Conservation (phyloP, 495 filamentous ascomycete species). For the Xylaria acuta region DNA sequence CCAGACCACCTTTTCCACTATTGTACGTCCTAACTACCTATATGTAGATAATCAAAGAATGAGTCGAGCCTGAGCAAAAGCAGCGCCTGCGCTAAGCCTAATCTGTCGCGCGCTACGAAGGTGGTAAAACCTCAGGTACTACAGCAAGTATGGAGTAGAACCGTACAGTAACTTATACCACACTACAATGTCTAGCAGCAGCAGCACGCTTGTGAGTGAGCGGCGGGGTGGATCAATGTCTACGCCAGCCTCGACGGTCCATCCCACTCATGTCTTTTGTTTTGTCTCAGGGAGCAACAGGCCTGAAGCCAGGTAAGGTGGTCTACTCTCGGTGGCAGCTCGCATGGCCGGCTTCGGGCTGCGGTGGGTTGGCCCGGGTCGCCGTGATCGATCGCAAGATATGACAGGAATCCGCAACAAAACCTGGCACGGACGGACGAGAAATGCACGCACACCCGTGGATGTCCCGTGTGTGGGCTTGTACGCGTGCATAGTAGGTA, state of each 20-base stretch:
- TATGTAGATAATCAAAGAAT: too few relatives aligned
- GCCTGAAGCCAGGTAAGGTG: too few relatives aligned
- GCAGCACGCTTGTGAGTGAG: neutral
- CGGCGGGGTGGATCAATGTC: neutral
- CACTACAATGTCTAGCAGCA: too few relatives aligned
- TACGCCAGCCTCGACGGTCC: neutral
- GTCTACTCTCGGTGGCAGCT: neutral
- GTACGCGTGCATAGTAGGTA: too few relatives aligned
- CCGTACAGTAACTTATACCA: too few relatives aligned
- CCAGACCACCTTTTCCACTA: too few relatives aligned
- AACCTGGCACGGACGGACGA: neutral
- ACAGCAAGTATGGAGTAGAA: too few relatives aligned
- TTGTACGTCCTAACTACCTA: too few relatives aligned
- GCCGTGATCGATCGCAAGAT: neutral
- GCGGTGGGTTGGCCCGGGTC: neutral
- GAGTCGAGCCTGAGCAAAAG: too few relatives aligned
- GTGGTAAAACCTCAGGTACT: too few relatives aligned
- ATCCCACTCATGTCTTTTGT: neutral
- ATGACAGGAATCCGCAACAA: constrained; percentile 13
- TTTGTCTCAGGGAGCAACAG: neutral
- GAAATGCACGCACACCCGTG: constrained; percentile 18
- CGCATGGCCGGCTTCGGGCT: constrained; percentile 8
- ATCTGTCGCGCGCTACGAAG: too few relatives aligned
- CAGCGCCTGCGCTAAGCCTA: too few relatives aligned
- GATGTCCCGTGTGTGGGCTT: constrained; percentile 20